phyloP scores from a whole-genome alignment of 306 rosid species.

The Quercus wislizeni region DNA sequence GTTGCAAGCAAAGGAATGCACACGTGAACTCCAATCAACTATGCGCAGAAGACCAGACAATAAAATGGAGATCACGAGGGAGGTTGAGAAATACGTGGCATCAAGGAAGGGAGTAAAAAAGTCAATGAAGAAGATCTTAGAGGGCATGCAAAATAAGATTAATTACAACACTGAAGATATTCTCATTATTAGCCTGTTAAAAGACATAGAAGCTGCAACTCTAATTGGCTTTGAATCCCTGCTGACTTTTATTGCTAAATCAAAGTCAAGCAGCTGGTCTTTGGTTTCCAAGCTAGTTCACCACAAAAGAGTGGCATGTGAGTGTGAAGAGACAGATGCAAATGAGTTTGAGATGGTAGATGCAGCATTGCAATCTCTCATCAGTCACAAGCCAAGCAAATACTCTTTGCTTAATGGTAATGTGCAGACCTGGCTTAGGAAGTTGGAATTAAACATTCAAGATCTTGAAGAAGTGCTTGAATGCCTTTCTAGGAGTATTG shows the following conservation, averaged over 20 bases:
- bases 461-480: slow-evolving; percentile 21
- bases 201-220: slow-evolving; percentile 25
- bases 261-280: slow-evolving; percentile 14
- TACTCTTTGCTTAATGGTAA: not conserved
- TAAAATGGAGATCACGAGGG: not conserved
- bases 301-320: slow-evolving; percentile 19
- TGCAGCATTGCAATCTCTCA: slow-evolving; percentile 10
- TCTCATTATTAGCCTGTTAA: slow-evolving; percentile 16
- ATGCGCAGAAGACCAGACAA: slow-evolving; percentile 6
- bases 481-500: slow-evolving; percentile 15
- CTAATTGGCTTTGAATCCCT: slow-evolving; percentile 11
- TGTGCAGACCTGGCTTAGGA: slow-evolving; percentile 18
- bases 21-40: slow-evolving; percentile 14
- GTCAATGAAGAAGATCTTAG: slow-evolving; percentile 24
- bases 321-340: slow-evolving; percentile 5
- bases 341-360: too few species aligned
- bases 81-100: slow-evolving; percentile 21
- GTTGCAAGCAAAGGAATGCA: slow-evolving; percentile 22
- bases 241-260: slow-evolving; percentile 9
- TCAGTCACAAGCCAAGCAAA: not conserved
- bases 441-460: slow-evolving; percentile 24
- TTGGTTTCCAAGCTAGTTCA: slow-evolving; percentile 23
- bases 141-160: slow-evolving; percentile 7
- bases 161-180: slow-evolving; percentile 5
- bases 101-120: slow-evolving; percentile 34